Base-by-base conservation (phyloP, 176 grass and related monocot species). In the Aegilops sharonensis region DNA sequence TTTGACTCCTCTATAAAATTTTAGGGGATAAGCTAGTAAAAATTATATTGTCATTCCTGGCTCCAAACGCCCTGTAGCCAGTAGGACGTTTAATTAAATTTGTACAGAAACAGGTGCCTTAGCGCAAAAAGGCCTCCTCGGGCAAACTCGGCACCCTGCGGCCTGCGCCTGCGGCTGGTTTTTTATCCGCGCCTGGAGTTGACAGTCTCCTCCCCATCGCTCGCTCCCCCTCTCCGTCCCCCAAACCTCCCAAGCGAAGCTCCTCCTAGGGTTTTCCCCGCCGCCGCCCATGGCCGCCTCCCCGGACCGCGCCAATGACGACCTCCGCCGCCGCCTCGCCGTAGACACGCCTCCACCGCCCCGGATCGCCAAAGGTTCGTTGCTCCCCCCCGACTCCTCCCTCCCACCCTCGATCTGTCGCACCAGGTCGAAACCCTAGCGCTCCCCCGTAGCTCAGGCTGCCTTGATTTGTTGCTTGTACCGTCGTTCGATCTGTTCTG, bases 331-430 rank as follows among this genome's bases (percentile, higher is more conserved):
- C 24, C 79, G 72, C 75, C 85, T 99, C 85, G 85, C 89, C 56
- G 90, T 99, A 72, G 94, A 94, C 47, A 69, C 89, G 47, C 83
- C 86, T 65, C 84, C 90, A 20, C 83, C 81, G 61, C 94, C 83
- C 8, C 97, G 88, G 66, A 89, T 84, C 80, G 21, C 83, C 73
- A 97, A 83, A 99, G 97, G 97, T 99, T 29, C 8, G 47, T 21
- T 47, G 25, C 73, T 77, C 12, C 29, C 34, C 34, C 59, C 56
- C 50, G 15, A 29, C 62, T 90, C 50, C 42, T 31, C 74, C 14
- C 21, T 10, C 69, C 69, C 76, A 69, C 60, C 64, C 64, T 90
- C 59, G 67, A 81, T 90, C 75, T 76, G 15, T 39, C 64, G 50
- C 52, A 3, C 29, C 45, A 14, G 21, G 25, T 35, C 9, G 79